Evolutionary conservation across 441 rosid species (phyloP), one percentile per base, ranked within the genome.

Genomic region (Populus hybrid): DNA sequence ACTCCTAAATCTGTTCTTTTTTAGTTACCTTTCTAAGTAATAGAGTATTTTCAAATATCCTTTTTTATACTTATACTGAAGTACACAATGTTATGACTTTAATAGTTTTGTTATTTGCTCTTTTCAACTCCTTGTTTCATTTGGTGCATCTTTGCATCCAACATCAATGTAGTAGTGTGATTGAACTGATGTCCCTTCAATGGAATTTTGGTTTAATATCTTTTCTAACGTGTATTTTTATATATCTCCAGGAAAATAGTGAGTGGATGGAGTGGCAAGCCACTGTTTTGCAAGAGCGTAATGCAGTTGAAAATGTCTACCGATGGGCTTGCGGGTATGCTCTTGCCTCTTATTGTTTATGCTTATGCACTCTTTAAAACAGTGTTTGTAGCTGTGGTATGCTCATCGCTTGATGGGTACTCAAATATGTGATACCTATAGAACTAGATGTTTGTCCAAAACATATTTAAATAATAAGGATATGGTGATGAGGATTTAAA

Each of bases 251-350:
- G 98, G 98, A 81, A 83, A 90, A 89, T 78, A 84, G 75, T 81
- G 86, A 85, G 64, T 95, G 99, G 99, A 78, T 70, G 80, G 93
- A 92, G 63, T 94, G 98, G 99, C 94, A 90, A 42, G 78, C 90
- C 66, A 88, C 85, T 87, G 88, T 90, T 64, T 86, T 95, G 75
- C 85, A 90, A 69, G 88, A 90, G 82, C 97, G 98, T 73, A 95
- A 95, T 84, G 85, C 91, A 3, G 83, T 91, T 84, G 99, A 95
- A 87, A 95, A 95, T 84, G 92, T 94, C 32, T 90, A 88, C 81
- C 92, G 91, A 75, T 95, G 99, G 99, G 91, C 91, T 34, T 95
- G 99, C 74, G 98, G 99, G 99, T 96, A 84, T 74, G 94, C 85
- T 75, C 42, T 71, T 64, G 71, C 63, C 66, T 18, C 77, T 8